Conservation (phyloP, 1,284 basidiomycete species). For the Cryptococcus deneoformans region DNA sequence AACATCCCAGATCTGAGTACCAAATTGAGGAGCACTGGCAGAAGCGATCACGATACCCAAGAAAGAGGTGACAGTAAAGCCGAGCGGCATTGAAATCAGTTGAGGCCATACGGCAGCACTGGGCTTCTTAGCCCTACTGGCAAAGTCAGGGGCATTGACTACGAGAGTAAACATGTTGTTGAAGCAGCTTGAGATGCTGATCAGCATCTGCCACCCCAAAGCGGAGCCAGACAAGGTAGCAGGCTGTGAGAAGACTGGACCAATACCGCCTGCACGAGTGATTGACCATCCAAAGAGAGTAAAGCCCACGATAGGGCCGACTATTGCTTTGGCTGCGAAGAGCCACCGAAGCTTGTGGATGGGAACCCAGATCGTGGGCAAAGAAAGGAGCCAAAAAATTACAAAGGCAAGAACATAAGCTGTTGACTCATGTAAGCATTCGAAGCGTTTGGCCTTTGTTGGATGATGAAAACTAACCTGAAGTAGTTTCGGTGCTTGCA, state of each 20-base stretch:
- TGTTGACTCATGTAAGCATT: neutral
- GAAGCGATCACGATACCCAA: conserved; percentile 81
- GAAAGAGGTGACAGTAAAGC: conserved; percentile 74
- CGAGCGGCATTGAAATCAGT: conserved; percentile 67
- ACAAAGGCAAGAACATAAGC: conserved; percentile 66
- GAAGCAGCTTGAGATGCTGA: conserved; percentile 66
- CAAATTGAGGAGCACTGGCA: conserved; percentile 71
- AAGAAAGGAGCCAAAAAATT: conserved; percentile 77
- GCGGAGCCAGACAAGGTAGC: conserved; percentile 64
- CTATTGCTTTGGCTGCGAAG: conserved; percentile 74
- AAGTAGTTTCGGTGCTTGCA: conserved; percentile 54
- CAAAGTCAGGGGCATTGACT: conserved; percentile 68
- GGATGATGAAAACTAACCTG: conserved; percentile 51
- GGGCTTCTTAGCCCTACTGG: conserved; percentile 66
- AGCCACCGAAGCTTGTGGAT: conserved; percentile 77
- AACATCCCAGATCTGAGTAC: conserved; percentile 69
- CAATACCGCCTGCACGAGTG: conserved; percentile 71
- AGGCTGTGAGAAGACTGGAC: conserved; percentile 70
- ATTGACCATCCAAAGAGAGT: conserved; percentile 80
- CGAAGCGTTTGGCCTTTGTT: neutral
- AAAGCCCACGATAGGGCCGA: conserved; percentile 64
- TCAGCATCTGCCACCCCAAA: conserved; percentile 75
- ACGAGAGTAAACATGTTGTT: conserved; percentile 15
- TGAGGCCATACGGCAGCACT: conserved; percentile 69
- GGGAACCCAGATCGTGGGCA: conserved; percentile 76